A percentile compares a stretch with the other conserved stretches of the same genome.
Evolutionary conservation across 2,329 filamentous ascomycete genomes (phyloP).

Genomic region (Paecilomyces variotii): DNA sequence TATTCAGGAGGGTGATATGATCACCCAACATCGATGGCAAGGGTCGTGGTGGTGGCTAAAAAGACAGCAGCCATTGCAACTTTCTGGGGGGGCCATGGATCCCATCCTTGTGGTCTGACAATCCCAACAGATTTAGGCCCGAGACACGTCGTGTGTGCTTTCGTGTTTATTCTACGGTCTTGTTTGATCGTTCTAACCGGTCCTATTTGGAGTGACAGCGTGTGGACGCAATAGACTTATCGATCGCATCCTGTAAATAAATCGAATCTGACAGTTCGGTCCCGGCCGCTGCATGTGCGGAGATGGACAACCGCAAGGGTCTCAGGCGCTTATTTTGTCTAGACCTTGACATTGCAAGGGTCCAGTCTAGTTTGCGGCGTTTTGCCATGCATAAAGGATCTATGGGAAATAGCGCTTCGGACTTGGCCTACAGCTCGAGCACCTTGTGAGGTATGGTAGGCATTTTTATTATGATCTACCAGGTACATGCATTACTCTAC

Average conservation of each 20-base stretch:
- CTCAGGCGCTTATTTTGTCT: neutral
- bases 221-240: neutral
- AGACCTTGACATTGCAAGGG: neutral
- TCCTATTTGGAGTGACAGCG: neutral
- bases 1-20: neutral
- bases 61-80: neutral
- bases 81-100: neutral
- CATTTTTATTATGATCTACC: too few relatives aligned
- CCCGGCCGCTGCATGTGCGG: neutral
- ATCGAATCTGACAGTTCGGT: neutral
- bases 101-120: constrained; percentile 6
- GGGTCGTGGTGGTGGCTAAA: neutral
- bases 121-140: neutral
- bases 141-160: neutral
- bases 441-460: neutral
- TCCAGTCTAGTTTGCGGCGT: neutral
- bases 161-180: neutral
- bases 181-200: neutral
- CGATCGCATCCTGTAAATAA: neutral
- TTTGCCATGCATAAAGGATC: neutral
- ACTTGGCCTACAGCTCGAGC: neutral
- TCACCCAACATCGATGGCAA: neutral
- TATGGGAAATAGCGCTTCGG: neutral
- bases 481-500: too few relatives aligned
- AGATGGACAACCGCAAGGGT: neutral